Conservation (phyloP, 2,329 filamentous ascomycete genomes). For the Aspergillus spinulosporus region DNA sequence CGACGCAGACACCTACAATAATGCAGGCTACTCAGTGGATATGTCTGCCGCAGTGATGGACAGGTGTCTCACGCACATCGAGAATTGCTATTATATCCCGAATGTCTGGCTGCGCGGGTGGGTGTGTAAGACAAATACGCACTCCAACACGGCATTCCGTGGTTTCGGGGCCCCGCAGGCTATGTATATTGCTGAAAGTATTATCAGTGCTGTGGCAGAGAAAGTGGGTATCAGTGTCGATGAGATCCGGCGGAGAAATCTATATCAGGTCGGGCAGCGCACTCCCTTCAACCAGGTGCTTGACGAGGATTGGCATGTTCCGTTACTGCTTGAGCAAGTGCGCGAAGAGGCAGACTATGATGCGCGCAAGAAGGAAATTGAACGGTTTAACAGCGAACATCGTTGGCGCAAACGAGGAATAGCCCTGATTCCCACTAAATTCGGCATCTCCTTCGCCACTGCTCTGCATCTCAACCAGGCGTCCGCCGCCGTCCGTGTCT, state of each 20-base stretch:
- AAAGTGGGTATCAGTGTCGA: constrained; percentile 22
- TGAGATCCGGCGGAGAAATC: constrained; percentile 22
- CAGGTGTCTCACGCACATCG: constrained; percentile 25
- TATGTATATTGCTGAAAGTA: constrained; percentile 28
- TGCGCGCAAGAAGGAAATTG: constrained; percentile 3
- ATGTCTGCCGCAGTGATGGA: constrained; percentile 29
- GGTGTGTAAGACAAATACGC: constrained; percentile 29
- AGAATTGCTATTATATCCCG: constrained; percentile 28
- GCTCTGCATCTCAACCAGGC: constrained; percentile 30
- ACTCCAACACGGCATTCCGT: constrained; percentile 28
- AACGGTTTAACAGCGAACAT: constrained; percentile 21
- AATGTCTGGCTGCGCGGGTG: constrained; percentile 25
- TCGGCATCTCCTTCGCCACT: constrained; percentile 30
- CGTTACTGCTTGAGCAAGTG: constrained; percentile 26
- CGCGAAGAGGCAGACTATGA: constrained; percentile 18
- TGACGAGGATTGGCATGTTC: constrained; percentile 29
- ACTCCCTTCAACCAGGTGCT: constrained; percentile 28
- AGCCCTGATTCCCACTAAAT: constrained; percentile 27
- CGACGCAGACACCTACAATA: constrained; percentile 24
- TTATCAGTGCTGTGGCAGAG: constrained; percentile 25
- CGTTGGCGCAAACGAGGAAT: constrained; percentile 28
- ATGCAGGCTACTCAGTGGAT: constrained; percentile 24
- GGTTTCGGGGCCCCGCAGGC: constrained; percentile 29
- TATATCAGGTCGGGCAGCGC: constrained; percentile 23
- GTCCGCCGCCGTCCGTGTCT: constrained; percentile 23